A percentile compares a stretch with the other conserved stretches of the same genome.
phyloP scores from a whole-genome alignment of 306 rosid species.

The Crotalaria pallida region DNA sequence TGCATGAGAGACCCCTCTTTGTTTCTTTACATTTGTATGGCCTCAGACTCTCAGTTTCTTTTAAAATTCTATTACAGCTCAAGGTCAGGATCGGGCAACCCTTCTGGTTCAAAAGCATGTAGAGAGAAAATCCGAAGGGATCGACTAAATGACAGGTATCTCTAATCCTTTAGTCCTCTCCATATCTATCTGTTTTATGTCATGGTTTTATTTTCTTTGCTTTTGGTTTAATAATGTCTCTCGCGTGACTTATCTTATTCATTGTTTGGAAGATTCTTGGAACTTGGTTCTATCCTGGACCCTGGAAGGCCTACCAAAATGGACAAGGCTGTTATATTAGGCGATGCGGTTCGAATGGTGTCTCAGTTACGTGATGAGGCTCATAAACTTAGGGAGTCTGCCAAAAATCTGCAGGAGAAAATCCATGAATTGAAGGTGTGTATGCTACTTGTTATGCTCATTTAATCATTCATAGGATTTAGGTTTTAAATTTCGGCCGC shows the following conservation, averaged over 20 bases:
- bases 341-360: constrained; percentile 58
- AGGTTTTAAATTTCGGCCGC: too few relatives aligned
- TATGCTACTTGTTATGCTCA: neutral
- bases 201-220: neutral
- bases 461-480: too few relatives aligned
- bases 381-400: constrained; percentile 50
- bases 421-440: constrained; percentile 65
- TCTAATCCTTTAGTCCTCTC: constrained; percentile 1
- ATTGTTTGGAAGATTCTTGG: constrained; percentile 53
- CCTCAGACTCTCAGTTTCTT: constrained; percentile 8
- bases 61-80: constrained; percentile 27
- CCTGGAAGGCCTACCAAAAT: constrained; percentile 69
- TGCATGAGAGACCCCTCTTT: neutral
- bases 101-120: constrained; percentile 63
- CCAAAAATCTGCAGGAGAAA: constrained; percentile 41
- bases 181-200: neutral
- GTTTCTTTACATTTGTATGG: neutral
- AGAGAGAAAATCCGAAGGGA: constrained; percentile 84
- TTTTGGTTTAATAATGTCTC: neutral
- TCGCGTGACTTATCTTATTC: constrained; percentile 14
- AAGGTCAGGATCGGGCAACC: constrained; percentile 42
- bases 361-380: constrained; percentile 54
- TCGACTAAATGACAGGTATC: constrained; percentile 73
- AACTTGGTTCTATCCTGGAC: constrained; percentile 55
- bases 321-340: constrained; percentile 67